These are phyloP conservation scores for Fusarium stilboides DNA, from an alignment of 2,329 filamentous ascomycete species.

Conservation along the genomic window DNA sequence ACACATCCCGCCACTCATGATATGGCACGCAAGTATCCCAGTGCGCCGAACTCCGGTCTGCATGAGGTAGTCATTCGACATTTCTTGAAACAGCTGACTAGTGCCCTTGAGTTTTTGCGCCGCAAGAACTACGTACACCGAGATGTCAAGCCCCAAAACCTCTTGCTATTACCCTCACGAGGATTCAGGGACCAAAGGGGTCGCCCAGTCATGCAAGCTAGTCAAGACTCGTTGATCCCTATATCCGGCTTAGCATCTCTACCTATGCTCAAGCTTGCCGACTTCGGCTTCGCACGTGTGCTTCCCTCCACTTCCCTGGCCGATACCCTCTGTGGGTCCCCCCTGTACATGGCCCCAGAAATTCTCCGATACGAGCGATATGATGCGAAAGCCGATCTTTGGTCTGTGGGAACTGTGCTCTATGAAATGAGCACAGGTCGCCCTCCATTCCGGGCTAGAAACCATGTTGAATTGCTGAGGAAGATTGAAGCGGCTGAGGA, in stretches of 20 bases:
- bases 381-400: slow-evolving; percentile 95
- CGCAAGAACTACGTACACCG: slow-evolving; percentile 92
- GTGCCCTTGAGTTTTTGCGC: slow-evolving; percentile 90
- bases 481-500: slow-evolving; percentile 94
- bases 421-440: slow-evolving; percentile 95
- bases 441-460: slow-evolving; percentile 91
- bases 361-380: slow-evolving; percentile 98
- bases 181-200: slow-evolving; percentile 73
- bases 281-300: slow-evolving; percentile 98
- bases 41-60: slow-evolving; percentile 84
- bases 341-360: slow-evolving; percentile 98
- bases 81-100: slow-evolving; percentile 94
- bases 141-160: slow-evolving; percentile 97
- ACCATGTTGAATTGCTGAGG: slow-evolving; percentile 93
- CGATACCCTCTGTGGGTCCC: slow-evolving; percentile 96
- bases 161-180: slow-evolving; percentile 87
- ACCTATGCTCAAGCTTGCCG: slow-evolving; percentile 96
- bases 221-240: slow-evolving; percentile 85
- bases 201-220: slow-evolving; percentile 79
- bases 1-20: slow-evolving; percentile 87
- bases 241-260: slow-evolving; percentile 85
- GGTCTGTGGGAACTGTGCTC: slow-evolving; percentile 96
- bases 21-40: slow-evolving; percentile 95
- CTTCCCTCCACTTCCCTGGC: slow-evolving; percentile 92
- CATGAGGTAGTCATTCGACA: slow-evolving; percentile 97